Percentiles rank a stretch among this genome's conserved stretches.
Conservation (phyloP, 2,329 filamentous ascomycete genomes). For the Aphanocladium album region DNA sequence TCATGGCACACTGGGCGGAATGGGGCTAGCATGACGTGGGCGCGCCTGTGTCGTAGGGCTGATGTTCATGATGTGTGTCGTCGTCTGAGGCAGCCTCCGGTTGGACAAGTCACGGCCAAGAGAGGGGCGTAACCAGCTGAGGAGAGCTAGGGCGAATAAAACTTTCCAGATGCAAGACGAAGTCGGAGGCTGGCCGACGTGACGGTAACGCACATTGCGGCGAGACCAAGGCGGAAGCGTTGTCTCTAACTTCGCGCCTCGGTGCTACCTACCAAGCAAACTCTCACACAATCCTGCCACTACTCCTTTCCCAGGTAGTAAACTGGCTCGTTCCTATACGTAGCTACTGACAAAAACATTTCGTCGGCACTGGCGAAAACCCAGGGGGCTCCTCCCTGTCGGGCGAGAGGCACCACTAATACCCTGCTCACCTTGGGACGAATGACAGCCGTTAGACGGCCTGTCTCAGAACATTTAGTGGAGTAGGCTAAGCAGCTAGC, state of each 20-base stretch:
- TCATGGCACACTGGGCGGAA: not conserved
- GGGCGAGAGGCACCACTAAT: not conserved
- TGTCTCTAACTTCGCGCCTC: not conserved
- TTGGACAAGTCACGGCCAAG: not conserved
- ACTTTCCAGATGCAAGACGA: not conserved
- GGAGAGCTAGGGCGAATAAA: not conserved
- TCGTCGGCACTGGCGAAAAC: not conserved
- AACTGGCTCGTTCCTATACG: too few relatives aligned
- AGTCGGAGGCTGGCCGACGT: not conserved
- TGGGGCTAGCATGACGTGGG: conserved; percentile 4
- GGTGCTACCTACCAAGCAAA: too few relatives aligned
- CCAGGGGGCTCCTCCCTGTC: not conserved
- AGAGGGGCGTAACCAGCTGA: not conserved
- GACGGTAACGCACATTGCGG: not conserved
- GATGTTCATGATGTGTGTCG: not conserved
- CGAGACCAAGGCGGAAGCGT: not conserved
- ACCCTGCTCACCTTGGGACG: conserved; percentile 11
- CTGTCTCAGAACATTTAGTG: conserved; percentile 2
- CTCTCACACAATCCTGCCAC: too few relatives aligned
- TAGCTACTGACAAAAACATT: not conserved
- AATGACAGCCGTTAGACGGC: conserved; percentile 8
- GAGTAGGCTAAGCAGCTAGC: not conserved
- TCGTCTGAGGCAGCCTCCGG: conserved; percentile 10
- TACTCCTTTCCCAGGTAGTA: too few relatives aligned
- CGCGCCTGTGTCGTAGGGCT: conserved; percentile 8